phyloP scores from a whole-genome alignment of 306 rosid genomes.

The Begonia loranthoides region DNA sequence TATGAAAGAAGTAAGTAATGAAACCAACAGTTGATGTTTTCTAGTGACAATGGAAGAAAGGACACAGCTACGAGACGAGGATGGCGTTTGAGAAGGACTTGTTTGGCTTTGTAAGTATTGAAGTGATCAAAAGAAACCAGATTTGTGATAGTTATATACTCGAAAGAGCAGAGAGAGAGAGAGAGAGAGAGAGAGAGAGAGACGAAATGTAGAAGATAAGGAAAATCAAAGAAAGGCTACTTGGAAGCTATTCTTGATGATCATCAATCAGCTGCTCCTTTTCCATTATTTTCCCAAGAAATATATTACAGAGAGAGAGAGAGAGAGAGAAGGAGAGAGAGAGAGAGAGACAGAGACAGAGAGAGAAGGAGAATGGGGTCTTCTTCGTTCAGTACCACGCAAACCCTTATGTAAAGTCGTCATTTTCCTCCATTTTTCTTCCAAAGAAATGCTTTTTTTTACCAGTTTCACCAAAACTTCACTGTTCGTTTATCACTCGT shows the following conservation, averaged over 20 bases:
- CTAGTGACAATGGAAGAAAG: no score
- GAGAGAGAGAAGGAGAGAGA: constrained; percentile 6
- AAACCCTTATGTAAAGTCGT: constrained; percentile 7
- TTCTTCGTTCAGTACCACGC: constrained; percentile 24
- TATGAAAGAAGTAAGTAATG: no score
- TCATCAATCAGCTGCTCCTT: background rate
- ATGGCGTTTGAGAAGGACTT: background rate
- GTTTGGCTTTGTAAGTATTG: background rate
- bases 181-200: background rate
- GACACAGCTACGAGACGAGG: background rate
- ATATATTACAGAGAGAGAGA: constrained; percentile 11
- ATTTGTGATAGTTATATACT: background rate
- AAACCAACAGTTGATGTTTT: no score
- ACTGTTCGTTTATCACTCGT: background rate
- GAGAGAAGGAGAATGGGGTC: constrained; percentile 14
- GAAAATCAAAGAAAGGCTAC: no score
- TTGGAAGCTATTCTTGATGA: background rate
- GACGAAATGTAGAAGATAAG: background rate
- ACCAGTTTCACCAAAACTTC: background rate
- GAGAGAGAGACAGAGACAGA: constrained; percentile 5
- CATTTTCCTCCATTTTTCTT: background rate
- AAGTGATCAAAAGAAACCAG: background rate
- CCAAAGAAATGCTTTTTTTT: background rate
- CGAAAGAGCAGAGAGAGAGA: constrained; percentile 3
- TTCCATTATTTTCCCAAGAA: constrained; percentile 24